Percentiles rank a stretch among this genome's conserved stretches.
phyloP scores from a whole-genome alignment of 305 asterid species.

The Fraxinus albicans region DNA sequence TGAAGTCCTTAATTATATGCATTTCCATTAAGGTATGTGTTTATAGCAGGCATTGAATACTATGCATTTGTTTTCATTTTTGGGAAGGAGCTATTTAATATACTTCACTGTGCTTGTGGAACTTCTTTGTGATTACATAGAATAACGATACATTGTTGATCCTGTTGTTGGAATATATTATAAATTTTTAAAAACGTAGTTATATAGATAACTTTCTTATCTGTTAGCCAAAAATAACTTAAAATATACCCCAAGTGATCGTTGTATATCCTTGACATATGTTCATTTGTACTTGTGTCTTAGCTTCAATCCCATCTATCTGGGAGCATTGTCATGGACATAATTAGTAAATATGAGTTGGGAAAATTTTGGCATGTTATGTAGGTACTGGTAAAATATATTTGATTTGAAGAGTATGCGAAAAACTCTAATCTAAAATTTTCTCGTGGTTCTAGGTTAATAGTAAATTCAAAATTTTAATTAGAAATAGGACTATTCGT shows the following conservation, averaged over 20 bases:
- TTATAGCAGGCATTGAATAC: neutral
- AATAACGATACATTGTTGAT: neutral
- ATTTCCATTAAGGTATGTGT: neutral
- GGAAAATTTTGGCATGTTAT: neutral
- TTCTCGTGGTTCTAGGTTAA: neutral
- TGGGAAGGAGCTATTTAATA: neutral
- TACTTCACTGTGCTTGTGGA: neutral
- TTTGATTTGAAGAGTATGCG: neutral
- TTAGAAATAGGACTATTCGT: neutral
- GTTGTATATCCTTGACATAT: neutral
- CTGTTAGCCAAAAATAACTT: neutral
- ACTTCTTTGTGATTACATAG: neutral
- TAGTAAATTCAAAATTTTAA: neutral
- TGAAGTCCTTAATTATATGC: neutral
- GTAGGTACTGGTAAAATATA: neutral
- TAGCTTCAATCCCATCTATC: constrained; percentile 8
- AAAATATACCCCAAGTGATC: neutral
- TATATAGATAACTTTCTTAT: neutral
- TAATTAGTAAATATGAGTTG: neutral
- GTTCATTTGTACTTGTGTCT: neutral
- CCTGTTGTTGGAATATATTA: neutral
- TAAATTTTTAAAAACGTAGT: neutral
- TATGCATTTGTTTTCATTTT: neutral
- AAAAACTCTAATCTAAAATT: neutral
- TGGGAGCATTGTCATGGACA: constrained; percentile 3